Evolutionary conservation across 2,329 filamentous ascomycete species (phyloP).

Genomic region (Aspergillus intermedius): DNA sequence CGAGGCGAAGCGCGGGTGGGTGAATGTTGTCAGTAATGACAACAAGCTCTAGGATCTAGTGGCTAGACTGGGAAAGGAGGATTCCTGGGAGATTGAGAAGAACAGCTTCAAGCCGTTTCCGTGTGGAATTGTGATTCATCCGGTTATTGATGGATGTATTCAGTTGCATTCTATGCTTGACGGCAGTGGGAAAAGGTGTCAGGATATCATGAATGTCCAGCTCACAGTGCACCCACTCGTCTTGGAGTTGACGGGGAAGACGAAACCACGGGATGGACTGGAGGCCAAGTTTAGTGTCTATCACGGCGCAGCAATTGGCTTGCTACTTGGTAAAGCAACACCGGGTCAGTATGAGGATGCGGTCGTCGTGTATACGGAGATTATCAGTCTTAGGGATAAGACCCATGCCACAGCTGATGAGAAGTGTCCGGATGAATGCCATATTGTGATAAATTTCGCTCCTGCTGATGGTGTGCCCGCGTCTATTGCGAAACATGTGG

Average conservation of each 20-base stretch:
- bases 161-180: slow-evolving; percentile 39
- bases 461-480: slow-evolving; percentile 22
- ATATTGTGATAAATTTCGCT: slow-evolving; percentile 32
- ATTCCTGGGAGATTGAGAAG: slow-evolving; percentile 46
- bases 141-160: slow-evolving; percentile 48
- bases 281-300: slow-evolving; percentile 53
- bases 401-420: slow-evolving; percentile 41
- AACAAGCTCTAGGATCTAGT: slow-evolving; percentile 37
- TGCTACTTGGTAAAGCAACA: slow-evolving; percentile 47
- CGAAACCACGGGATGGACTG: slow-evolving; percentile 43
- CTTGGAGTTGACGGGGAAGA: slow-evolving; percentile 48
- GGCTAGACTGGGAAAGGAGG: slow-evolving; percentile 24
- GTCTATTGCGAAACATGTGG: slow-evolving; percentile 41
- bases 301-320: slow-evolving; percentile 47
- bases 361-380: slow-evolving; percentile 38
- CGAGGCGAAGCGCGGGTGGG: slow-evolving; percentile 50
- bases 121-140: slow-evolving; percentile 53
- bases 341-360: slow-evolving; percentile 47
- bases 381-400: slow-evolving; percentile 40
- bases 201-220: slow-evolving; percentile 36
- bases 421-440: slow-evolving; percentile 39
- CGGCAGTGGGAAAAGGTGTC: slow-evolving; percentile 20
- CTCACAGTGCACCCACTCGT: slow-evolving; percentile 47
- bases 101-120: slow-evolving; percentile 55
- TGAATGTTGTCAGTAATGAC: slow-evolving; percentile 44